These are phyloP conservation scores for Clonostachys solani DNA, from an alignment of 2,329 filamentous ascomycete genomes.

Conservation along the genomic window DNA sequence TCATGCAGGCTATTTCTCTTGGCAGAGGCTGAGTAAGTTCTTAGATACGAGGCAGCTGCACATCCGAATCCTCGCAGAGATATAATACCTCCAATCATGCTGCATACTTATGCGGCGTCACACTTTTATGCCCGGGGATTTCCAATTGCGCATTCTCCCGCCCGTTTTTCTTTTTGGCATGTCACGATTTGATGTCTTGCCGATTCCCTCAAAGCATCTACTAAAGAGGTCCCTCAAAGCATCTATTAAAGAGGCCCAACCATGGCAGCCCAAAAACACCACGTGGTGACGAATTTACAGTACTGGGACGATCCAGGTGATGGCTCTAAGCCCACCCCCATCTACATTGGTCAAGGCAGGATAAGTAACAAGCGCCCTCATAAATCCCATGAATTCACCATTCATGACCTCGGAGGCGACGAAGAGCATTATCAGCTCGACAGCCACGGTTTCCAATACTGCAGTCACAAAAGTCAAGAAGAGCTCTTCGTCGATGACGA, in stretches of 20 bases:
- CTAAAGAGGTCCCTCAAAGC: too few relatives aligned
- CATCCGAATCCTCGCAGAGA: too few relatives aligned
- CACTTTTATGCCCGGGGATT: too few relatives aligned
- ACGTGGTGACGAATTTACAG: slow-evolving; percentile 30
- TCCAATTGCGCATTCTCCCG: too few relatives aligned
- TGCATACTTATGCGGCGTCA: too few relatives aligned
- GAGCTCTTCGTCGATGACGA: slow-evolving; percentile 47
- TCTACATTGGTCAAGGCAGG: slow-evolving; percentile 18
- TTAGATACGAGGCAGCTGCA: too few relatives aligned
- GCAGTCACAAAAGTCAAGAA: slow-evolving; percentile 19
- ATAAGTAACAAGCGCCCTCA: slow-evolving; percentile 21
- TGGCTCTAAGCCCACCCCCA: slow-evolving; percentile 31
- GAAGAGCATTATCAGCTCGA: slow-evolving; percentile 30
- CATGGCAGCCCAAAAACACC: slow-evolving; percentile 3
- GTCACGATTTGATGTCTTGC: too few relatives aligned
- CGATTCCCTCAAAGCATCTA: too few relatives aligned
- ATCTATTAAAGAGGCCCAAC: not conserved
- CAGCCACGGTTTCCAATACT: slow-evolving; percentile 28
- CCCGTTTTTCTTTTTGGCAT: too few relatives aligned
- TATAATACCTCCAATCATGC: too few relatives aligned
- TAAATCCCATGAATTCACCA: slow-evolving; percentile 32
- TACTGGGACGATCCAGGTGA: slow-evolving; percentile 35
- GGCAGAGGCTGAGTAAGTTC: too few relatives aligned
- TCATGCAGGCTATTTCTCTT: too few relatives aligned
- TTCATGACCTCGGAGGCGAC: slow-evolving; percentile 26